Base-by-base conservation (phyloP, 305 asterid genomes). In the Ilex paraguariensis region DNA sequence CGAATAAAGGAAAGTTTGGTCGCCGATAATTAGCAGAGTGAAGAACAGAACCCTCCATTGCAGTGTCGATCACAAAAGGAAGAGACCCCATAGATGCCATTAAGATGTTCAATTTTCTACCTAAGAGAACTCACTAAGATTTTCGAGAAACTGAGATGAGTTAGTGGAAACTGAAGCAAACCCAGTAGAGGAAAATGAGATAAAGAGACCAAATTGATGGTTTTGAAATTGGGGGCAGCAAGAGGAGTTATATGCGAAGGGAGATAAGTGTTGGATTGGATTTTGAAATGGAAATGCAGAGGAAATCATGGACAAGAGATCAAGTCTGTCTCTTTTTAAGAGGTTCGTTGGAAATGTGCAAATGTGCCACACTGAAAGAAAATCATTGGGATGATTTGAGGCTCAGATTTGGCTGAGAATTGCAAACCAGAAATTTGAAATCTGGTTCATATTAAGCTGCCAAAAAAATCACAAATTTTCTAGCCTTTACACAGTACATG, bases 61-160 rank as follows among this genome's bases (percentile, higher is more conserved):
- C 87, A 66, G 86, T 53, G 46, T 68, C 73, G 15, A 69, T 59
- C 31, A 31, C 61, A 51, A 70, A 67, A 42, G 87, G 79, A 60
- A 84, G 76, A 21, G 83, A 73, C 62, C 82, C 88, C 79, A 76
- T 79, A 12, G 89, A 77, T 65, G 85, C 82, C 86, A 80, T 82
- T 54, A 0, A 76, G 61, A 32, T 50, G 81, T 66, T 77, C 70
- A 81, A 69, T 61, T 42, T 44, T 53, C 54, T 77, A 73, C 66
- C 73, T 50, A 71, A 39, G 48, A 33, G 75, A 60, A 66, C 53
- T 49, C 4, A 11, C 11, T 7, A 49, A 49, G 42, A 36, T 36
- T 36, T 60, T 68, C 60, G 32, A 64, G 52, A 57, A 52, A 31
- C 28, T 21, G 30, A 13, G 17, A 61, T 58, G 57, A 54, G n/a